A percentile compares a stretch with the other conserved stretches of the same genome.
phyloP scores from a whole-genome alignment of 192 early-diverging fungal species.

The Backusella circina region DNA sequence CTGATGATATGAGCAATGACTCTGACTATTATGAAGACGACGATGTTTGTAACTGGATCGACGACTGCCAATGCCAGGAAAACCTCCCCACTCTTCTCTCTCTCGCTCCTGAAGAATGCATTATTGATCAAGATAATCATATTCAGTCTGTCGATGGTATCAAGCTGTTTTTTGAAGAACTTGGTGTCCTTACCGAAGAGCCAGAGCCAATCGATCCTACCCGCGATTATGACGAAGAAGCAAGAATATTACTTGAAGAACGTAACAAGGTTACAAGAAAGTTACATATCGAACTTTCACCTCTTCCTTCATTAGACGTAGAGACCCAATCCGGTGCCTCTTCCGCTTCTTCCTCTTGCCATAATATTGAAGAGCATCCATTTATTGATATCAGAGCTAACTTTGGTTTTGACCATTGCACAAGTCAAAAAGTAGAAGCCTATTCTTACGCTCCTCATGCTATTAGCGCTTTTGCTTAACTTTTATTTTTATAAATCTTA shows the following conservation, averaged over 20 bases:
- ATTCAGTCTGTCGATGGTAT: background rate
- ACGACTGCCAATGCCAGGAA: slow-evolving; percentile 18
- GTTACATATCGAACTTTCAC: background rate
- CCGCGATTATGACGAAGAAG: slow-evolving; percentile 29
- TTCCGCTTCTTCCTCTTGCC: background rate
- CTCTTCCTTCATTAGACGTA: slow-evolving; percentile 1
- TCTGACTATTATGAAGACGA: slow-evolving; percentile 3
- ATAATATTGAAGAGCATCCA: background rate
- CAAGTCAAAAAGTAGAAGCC: background rate
- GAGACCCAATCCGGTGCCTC: background rate
- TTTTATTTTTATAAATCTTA: background rate
- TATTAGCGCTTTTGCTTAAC: background rate
- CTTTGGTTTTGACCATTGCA: background rate
- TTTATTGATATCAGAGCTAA: slow-evolving; percentile 3
- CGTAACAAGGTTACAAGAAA: slow-evolving; percentile 4
- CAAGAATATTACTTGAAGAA: background rate
- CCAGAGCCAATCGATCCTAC: slow-evolving; percentile 32
- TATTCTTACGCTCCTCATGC: background rate
- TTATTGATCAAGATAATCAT: slow-evolving; percentile 16
- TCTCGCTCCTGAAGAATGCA: slow-evolving; percentile 25
- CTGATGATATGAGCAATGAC: background rate
- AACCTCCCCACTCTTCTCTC: slow-evolving; percentile 21
- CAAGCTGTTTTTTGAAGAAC: slow-evolving; percentile 27
- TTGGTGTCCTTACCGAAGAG: slow-evolving; percentile 25
- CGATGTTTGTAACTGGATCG: slow-evolving; percentile 1